Base-by-base conservation (phyloP, 768 basidiomycete species). In the Hysterangium stoloniferum region DNA sequence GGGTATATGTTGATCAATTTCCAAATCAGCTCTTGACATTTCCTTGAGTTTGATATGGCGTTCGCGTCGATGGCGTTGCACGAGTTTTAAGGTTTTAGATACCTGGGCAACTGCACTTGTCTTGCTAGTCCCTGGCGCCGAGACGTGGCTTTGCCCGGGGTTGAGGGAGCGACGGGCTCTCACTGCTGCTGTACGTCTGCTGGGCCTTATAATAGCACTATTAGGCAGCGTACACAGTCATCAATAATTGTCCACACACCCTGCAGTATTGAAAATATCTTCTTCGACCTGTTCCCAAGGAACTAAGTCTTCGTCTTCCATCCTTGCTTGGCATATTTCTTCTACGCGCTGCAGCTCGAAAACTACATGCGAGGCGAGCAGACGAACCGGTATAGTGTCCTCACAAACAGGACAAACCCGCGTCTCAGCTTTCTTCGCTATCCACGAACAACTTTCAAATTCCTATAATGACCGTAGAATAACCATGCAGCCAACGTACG, bases 351-450 rank as follows among this genome's bases (percentile, higher is more conserved):
- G 74, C 31, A 73, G 67, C 63, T 91, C 87, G 24, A 89, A 71
- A 35, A 71, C 72, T 3, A 75, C 72, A 57, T 90, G 88, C 50
- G 68, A 71, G 2, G 70, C 71, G 13, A 90, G 70, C n/a, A 89
- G 71, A 11, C 86, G 80, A 20, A 87, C 60, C 12, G 87, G 86
- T 35, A 91, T 83, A 33, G 62, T 62, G 61, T 90, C 86, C 12
- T 73, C 67, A 65, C 87, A 91, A 33, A 84, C 77, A 1, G 87
- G 88, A 59, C 87, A 91, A 52, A 70, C 69, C 52, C 79, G 72
- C 2, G 84, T 90, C 61, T 88, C 86, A 15, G 82, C 86, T 42
- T 43, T 32, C 34, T 57, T 57, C 6, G 48, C 48, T 50, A 19
- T 20, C 34, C 45, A 37, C 45, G 20, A 36, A 27, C 36, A 31